These are phyloP conservation scores for Backusella macrospora DNA, from an alignment of 192 early-diverging fungal species.

Conservation along the genomic window DNA sequence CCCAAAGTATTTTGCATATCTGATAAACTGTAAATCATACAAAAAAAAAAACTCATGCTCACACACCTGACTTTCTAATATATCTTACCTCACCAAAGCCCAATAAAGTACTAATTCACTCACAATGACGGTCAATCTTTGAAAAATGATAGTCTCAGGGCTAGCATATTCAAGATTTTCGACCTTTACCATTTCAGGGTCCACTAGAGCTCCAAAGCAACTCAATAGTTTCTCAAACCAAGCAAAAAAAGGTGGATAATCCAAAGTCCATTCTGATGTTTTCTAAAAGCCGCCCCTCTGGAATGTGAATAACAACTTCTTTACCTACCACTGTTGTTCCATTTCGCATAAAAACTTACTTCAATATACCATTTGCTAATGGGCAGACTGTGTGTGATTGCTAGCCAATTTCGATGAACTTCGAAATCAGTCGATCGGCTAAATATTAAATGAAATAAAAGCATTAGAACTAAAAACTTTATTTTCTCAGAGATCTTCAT, in stretches of 20 bases:
- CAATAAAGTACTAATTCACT: conserved; percentile 81
- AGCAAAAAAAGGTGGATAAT: conserved; percentile 98
- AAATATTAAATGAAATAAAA: not conserved
- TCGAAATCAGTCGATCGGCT: conserved; percentile 97
- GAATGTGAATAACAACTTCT: not conserved
- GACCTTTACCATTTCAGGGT: conserved; percentile 79
- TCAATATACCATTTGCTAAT: conserved; percentile 86
- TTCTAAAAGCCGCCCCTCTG: conserved; percentile 41
- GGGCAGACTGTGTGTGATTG: conserved; percentile 87
- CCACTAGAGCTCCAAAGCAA: conserved; percentile 52
- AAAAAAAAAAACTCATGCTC: not conserved
- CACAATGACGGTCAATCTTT: conserved; percentile 79
- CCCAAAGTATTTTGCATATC: conserved; percentile 30
- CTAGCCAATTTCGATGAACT: conserved; percentile 97
- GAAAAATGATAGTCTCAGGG: conserved; percentile 75
- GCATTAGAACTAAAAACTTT: not conserved
- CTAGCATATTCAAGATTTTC: conserved; percentile 69
- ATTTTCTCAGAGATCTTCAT: not conserved
- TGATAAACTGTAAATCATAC: conserved; percentile 18
- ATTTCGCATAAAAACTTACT: conserved; percentile 32
- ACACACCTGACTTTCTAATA: no score
- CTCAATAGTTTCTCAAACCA: conserved; percentile 89
- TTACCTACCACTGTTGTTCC: no score
- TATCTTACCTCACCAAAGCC: conserved; percentile 58
- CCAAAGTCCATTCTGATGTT: conserved; percentile 90